Conservation (phyloP, 2,329 filamentous ascomycete genomes). For the Fusarium irregulare region DNA sequence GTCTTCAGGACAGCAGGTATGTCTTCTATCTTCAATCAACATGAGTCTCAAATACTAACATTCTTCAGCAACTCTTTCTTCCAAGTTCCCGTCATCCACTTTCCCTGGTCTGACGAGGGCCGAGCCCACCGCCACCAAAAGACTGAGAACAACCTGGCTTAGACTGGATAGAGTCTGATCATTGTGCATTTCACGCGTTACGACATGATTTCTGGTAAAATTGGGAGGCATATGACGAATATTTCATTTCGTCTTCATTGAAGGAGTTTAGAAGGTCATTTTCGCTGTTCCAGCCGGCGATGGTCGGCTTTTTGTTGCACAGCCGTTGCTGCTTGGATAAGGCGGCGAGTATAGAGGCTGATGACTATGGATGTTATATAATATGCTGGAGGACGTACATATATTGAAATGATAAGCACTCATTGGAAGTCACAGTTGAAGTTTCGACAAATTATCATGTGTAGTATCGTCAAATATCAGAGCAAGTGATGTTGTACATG, state of each 20-base stretch:
- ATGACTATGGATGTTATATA: conserved; percentile 23
- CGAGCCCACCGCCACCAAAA: conserved; percentile 66
- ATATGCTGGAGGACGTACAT: conserved; percentile 34
- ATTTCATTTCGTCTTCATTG: conserved; percentile 2
- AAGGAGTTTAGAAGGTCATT: conserved; percentile 21
- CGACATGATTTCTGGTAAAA: conserved; percentile 37
- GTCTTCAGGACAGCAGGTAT: conserved; percentile 78
- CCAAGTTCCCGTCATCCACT: conserved; percentile 90
- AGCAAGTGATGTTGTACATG: background rate
- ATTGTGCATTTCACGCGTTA: conserved; percentile 36
- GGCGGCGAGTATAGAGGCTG: conserved; percentile 18
- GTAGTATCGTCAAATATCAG: background rate
- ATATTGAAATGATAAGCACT: conserved; percentile 14
- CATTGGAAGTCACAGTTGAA: background rate
- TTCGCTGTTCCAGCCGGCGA: conserved; percentile 13
- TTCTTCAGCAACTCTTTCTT: conserved; percentile 81
- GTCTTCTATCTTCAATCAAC: conserved; percentile 41
- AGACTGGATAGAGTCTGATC: background rate
- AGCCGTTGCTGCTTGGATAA: conserved; percentile 1
- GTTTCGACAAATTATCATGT: background rate
- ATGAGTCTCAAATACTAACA: conserved; percentile 49
- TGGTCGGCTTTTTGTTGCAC: conserved; percentile 11
- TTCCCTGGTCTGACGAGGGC: conserved; percentile 90
- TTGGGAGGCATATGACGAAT: background rate
- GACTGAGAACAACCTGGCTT: conserved; percentile 45